Conservation (phyloP, 169 alveolate species). For the Cryptosporidium ubiquitum region DNA sequence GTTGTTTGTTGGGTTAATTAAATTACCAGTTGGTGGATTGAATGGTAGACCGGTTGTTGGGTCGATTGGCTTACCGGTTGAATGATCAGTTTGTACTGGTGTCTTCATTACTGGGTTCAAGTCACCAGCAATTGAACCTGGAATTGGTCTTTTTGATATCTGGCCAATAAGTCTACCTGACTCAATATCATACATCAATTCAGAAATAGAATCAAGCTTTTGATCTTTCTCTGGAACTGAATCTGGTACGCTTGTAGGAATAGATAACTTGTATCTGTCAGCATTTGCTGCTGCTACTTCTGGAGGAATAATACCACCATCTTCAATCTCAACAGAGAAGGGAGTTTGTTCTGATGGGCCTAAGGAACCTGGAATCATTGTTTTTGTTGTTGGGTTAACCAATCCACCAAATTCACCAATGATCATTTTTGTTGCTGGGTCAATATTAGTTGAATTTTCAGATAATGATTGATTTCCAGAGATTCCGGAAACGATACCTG, state of each 20-base stretch:
- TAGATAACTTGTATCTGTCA: conserved; percentile 40
- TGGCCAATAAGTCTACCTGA: conserved; percentile 54
- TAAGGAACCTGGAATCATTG: conserved; percentile 39
- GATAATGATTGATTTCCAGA: neutral
- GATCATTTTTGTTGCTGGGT: conserved; percentile 51
- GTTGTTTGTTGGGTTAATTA: conserved; percentile 36
- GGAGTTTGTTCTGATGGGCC: conserved; percentile 43
- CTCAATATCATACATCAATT: conserved; percentile 25
- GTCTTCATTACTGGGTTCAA: conserved; percentile 36
- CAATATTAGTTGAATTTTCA: neutral
- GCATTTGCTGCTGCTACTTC: conserved; percentile 64
- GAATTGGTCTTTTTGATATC: conserved; percentile 44
- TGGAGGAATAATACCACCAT: conserved; percentile 69
- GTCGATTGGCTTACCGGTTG: conserved; percentile 67
- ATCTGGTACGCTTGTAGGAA: conserved; percentile 24
- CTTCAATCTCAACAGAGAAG: neutral
- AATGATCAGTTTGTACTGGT: conserved; percentile 38
- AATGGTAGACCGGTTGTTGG: conserved; percentile 73
- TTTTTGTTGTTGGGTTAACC: conserved; percentile 40
- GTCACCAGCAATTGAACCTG: conserved; percentile 67
- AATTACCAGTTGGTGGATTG: conserved; percentile 32
- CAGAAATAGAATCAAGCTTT: conserved; percentile 48
- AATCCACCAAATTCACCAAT: conserved; percentile 37
- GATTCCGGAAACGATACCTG: conserved; percentile 62
- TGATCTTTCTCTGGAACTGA: conserved; percentile 12